phyloP scores from a whole-genome alignment of 2,329 filamentous ascomycete species.

The Lachnellula hyalina region DNA sequence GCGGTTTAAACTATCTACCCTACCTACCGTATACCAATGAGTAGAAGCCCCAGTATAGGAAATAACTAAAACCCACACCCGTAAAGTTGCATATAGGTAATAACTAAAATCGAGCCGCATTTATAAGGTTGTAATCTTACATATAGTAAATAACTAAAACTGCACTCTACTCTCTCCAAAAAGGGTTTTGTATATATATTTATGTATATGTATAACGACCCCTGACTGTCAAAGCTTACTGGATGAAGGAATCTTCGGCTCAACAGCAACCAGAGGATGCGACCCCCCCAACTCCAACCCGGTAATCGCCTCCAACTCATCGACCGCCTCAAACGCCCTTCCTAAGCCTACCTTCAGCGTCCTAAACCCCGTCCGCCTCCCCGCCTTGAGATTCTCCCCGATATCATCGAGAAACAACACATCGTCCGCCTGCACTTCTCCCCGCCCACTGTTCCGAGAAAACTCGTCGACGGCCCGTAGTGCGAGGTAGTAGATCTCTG shows the following conservation, averaged over 20 bases:
- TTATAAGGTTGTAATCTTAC: too few species aligned
- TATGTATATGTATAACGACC: too few species aligned
- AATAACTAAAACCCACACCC: too few species aligned
- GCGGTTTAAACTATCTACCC: too few species aligned
- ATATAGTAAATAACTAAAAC: too few species aligned
- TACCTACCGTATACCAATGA: too few species aligned
- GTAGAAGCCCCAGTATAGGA: too few species aligned
- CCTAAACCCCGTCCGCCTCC: conserved; percentile 64
- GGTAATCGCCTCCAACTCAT: conserved; percentile 69
- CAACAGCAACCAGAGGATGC: conserved; percentile 24
- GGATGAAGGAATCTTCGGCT: conserved; percentile 5
- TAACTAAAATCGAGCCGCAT: too few species aligned
- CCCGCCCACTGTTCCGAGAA: conserved; percentile 48
- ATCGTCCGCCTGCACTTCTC: conserved; percentile 56
- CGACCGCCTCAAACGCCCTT: conserved; percentile 72
- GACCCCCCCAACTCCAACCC: conserved; percentile 51
- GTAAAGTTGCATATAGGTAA: too few species aligned
- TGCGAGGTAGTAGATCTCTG: conserved; percentile 72
- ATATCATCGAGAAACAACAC: conserved; percentile 85
- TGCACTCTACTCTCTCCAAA: too few species aligned
- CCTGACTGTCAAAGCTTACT: neutral
- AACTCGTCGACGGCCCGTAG: conserved; percentile 60
- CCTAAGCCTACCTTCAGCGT: conserved; percentile 85
- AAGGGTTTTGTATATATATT: too few species aligned
- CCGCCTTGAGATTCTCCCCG: conserved; percentile 84